Conservation (phyloP, 768 basidiomycete species). For the Postia placenta region DNA sequence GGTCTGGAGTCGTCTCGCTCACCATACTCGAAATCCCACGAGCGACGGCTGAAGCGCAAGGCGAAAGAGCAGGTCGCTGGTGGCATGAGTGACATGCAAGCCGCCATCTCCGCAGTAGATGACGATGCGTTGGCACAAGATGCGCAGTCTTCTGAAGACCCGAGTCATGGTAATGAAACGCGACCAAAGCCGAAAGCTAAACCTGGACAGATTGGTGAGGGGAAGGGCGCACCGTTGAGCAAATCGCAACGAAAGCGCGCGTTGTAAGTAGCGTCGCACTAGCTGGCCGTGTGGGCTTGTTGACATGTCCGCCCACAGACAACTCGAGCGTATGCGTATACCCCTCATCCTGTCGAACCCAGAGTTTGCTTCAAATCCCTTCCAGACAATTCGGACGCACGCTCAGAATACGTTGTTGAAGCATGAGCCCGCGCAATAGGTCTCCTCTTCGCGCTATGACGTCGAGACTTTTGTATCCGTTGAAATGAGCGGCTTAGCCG, state of each 20-base stretch:
- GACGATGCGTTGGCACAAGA: conserved; percentile 22
- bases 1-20: conserved; percentile 43
- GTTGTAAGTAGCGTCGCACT: conserved; percentile 43
- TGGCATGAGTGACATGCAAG: conserved; percentile 30
- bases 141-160: conserved; percentile 9
- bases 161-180: conserved; percentile 13
- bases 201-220: conserved; percentile 60
- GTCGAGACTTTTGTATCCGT: background rate
- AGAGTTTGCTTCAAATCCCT: conserved; percentile 63
- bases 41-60: conserved; percentile 63
- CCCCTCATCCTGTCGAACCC: conserved; percentile 64
- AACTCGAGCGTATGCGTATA: conserved; percentile 61
- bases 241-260: conserved; percentile 59
- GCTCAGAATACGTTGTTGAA: conserved; percentile 72
- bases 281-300: background rate
- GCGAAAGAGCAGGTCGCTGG: conserved; percentile 39
- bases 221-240: conserved; percentile 51
- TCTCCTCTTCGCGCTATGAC: background rate
- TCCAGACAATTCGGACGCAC: conserved; percentile 73
- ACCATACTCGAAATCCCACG: conserved; percentile 70
- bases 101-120: conserved; percentile 50
- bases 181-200: conserved; percentile 24
- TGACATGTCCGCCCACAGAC: conserved; percentile 31
- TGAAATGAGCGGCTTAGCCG: background rate
- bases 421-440: conserved; percentile 23